phyloP scores from a whole-genome alignment of 805 yeast species.

The Candida ovalis region DNA sequence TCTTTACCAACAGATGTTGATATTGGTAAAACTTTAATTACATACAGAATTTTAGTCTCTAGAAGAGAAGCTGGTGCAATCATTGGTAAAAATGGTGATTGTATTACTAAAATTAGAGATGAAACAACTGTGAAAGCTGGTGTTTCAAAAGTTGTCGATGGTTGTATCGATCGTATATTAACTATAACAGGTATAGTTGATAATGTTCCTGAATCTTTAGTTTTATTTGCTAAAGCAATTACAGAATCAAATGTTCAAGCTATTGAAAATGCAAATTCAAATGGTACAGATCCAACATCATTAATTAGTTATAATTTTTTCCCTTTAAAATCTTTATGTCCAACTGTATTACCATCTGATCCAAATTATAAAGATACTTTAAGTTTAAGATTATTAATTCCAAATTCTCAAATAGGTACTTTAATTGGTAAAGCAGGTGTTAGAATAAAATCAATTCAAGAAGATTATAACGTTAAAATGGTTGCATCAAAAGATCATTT shows the following conservation, averaged over 20 bases:
- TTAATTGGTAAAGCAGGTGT: constrained; percentile 81
- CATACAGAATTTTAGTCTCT: constrained; percentile 62
- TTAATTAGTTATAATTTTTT: constrained; percentile 43
- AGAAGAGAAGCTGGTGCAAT: constrained; percentile 87
- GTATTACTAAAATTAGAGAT: constrained; percentile 71
- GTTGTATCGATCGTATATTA: constrained; percentile 78
- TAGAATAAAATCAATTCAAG: constrained; percentile 76
- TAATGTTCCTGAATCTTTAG: constrained; percentile 64
- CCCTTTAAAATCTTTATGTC: constrained; percentile 57
- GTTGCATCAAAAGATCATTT: constrained; percentile 84
- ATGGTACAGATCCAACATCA: constrained; percentile 30
- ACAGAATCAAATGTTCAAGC: constrained; percentile 38
- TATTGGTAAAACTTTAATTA: constrained; percentile 29
- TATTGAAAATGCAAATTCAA: constrained; percentile 17
- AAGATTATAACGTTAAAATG: constrained; percentile 65
- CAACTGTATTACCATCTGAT: constrained; percentile 47
- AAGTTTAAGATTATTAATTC: constrained; percentile 65
- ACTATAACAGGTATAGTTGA: constrained; percentile 74
- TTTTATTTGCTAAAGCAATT: constrained; percentile 64
- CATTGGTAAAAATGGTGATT: constrained; percentile 80
- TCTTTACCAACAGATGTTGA: constrained; percentile 23
- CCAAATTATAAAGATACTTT: constrained; percentile 50
- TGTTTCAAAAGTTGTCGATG: constrained; percentile 73
- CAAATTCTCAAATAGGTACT: constrained; percentile 85
- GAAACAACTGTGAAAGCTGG: constrained; percentile 81